phyloP scores from a whole-genome alignment of 306 rosid species.

The Corylus avellana region DNA sequence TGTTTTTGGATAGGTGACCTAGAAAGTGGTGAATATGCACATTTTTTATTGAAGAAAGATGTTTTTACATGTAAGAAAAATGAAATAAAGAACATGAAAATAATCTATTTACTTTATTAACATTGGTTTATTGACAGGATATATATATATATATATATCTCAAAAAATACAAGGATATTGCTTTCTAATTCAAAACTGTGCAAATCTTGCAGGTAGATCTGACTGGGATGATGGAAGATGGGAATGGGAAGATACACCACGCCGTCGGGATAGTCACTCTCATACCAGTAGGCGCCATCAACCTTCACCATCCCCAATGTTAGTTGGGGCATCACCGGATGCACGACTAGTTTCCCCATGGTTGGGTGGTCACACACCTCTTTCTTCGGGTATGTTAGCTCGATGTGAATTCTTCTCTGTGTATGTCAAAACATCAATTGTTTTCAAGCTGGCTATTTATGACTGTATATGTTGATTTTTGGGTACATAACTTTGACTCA shows the following conservation, averaged over 20 bases:
- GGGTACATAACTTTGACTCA: conserved; percentile 21
- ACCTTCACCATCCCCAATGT: conserved; percentile 93
- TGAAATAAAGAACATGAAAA: not conserved
- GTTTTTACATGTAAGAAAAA: not conserved
- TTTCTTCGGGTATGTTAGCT: conserved; percentile 59
- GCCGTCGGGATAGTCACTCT: conserved; percentile 59
- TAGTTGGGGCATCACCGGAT: conserved; percentile 94
- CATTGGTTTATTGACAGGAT: not conserved
- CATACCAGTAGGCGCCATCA: conserved; percentile 62
- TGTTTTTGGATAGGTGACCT: not conserved
- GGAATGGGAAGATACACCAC: conserved; percentile 97
- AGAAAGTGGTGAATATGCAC: not conserved
- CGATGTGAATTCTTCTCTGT: conserved; percentile 5
- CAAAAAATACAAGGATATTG: not conserved
- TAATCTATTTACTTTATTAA: not conserved
- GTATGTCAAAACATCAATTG: conserved; percentile 1
- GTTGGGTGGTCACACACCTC: conserved; percentile 80
- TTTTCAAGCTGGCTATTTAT: conserved; percentile 18
- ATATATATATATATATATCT: not conserved
- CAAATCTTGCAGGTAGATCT: conserved; percentile 64
- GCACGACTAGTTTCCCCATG: conserved; percentile 96
- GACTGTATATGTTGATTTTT: conserved; percentile 15
- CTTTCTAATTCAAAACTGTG: conserved; percentile 14
- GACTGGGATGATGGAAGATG: conserved; percentile 95
- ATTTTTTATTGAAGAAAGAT: not conserved